Base-by-base conservation (phyloP, 2,329 filamentous ascomycete genomes). In the Botrytis elliptica region DNA sequence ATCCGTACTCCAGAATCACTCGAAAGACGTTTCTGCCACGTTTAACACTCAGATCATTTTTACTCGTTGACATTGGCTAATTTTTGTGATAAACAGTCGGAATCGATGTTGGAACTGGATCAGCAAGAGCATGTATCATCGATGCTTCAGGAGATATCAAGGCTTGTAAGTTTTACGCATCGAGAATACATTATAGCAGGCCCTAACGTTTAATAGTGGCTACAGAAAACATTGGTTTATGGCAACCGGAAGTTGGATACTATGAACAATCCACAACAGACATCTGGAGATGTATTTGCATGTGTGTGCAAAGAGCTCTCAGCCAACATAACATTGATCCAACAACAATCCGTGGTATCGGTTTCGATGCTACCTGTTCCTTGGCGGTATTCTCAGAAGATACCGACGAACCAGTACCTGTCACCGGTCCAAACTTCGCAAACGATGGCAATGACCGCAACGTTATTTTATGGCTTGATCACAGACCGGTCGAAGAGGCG, bases 321-420 rank as follows among this genome's bases (percentile, higher is more conserved):
- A 88, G 88, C 80, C 92, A 97, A 82, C 92, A 95, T 77, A 91
- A 91, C 78, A 91, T 97, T 77, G 90, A 95, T 79, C 88, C 91
- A 7, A 85, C 85, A 76, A 90, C 89, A 52, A 92, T 99, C 79
- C 92, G 92, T 78, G 96, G 96, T 74, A 94, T 99, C 80, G 96
- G 96, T 71, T 98, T 99, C 83, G 96, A 99, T 82, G 96, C 96
- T 36, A 99, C 96, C n/a, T 99, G 96, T 86, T 99, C 96, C 29
- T 89, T 99, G 42, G 89, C 95, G 46, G 95, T 98, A 78, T 97
- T 99, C 84, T 88, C 91, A 72, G 86, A 93, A 80, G 94, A 97
- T 79, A 97, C 93, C 6, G 92, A 97, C 82, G 93, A 97, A 83
- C 96, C 96, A 3, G 87, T 98, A 66, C 88, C 92, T n/a, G 93